phyloP scores from a whole-genome alignment of 352 stramenopile genomes.

The Phytopythium litorale region DNA sequence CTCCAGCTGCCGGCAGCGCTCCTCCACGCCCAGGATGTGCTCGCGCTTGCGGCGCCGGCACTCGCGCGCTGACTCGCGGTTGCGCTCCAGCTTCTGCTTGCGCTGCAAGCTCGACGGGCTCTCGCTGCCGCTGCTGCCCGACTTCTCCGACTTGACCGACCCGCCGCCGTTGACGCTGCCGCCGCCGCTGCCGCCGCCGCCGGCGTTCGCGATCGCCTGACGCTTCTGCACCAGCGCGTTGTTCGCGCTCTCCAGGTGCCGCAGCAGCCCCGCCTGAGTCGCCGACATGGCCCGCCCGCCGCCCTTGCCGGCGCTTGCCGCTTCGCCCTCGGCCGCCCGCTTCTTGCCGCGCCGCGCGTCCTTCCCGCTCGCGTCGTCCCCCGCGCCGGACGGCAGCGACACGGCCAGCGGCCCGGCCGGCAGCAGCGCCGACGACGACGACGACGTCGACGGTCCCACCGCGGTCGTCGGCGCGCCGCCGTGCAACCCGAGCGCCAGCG shows the following conservation, averaged over 20 bases:
- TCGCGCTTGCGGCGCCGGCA: constrained; percentile 87
- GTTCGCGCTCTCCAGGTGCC: constrained; percentile 72
- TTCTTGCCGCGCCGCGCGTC: constrained; percentile 43
- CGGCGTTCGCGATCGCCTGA: constrained; percentile 20
- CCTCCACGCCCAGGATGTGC: constrained; percentile 77
- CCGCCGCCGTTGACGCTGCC: constrained; percentile 9
- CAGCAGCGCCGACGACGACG: constrained; percentile 11
- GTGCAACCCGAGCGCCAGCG: constrained; percentile 34
- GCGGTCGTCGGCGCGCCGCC: constrained; percentile 6
- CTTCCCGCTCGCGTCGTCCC: constrained; percentile 13
- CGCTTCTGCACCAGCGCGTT: constrained; percentile 63
- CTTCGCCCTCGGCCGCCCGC: constrained; percentile 33
- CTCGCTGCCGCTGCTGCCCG: constrained; percentile 53
- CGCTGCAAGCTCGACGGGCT: constrained; percentile 49
- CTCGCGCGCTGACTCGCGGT: constrained; percentile 89
- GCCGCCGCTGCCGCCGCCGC: background rate
- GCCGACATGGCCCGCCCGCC: constrained; percentile 37
- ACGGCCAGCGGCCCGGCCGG: constrained; percentile 22
- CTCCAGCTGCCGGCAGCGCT: constrained; percentile 79
- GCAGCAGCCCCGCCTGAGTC: constrained; percentile 58
- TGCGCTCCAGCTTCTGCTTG: constrained; percentile 89
- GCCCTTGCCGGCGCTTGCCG: constrained; percentile 11
- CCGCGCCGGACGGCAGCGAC: constrained; percentile 15
- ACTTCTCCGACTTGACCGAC: constrained; percentile 51
- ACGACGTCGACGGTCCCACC: no score